Base-by-base conservation (phyloP, 2,329 filamentous ascomycete genomes). In the Cryphonectria parasitica region DNA sequence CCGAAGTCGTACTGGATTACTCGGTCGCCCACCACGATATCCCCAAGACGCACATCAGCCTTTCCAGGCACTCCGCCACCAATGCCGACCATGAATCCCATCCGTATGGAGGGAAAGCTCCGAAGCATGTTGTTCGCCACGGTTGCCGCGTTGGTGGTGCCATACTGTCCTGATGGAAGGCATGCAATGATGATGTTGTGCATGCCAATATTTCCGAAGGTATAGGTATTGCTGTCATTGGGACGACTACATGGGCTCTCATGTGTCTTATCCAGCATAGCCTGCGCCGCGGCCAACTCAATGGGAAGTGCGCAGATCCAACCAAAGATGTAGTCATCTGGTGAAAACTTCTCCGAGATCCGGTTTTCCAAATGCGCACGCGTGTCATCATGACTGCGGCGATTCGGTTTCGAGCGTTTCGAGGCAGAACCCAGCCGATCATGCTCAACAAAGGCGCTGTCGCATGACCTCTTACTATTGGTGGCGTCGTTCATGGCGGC, bases 81-180 rank as follows among this genome's bases (percentile, higher is more conserved):
- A 13, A 79, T 78, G 15, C 79, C 79, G 10, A 81, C 79, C 72
- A 81, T 75, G 11, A 81, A 64, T 0, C 75, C 75, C 17, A 78
- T 64, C 8, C 76, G 71, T 1, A 81, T 25, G 49, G 74, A 73
- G 2, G 74, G 73, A 64, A 79, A 80, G 68, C 69, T 79, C 19
- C 71, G 72, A 11, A 74, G 34, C 74, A 80, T 76, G n/a, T 76
- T 69, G 19, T 61, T 73, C 1, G 75, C 77, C 34, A 76, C 76
- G 11, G 58, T 71, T 0, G 78, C 76, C 0, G 78, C 78, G 22
- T 71, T 74, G 1, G 65, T 67, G 7, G 72, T 74, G 1, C 79
- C 78, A 64, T 77, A 76, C 10, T 75, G 60, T 22, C 72, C 76
- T 19, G 74, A 64, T 0, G 79, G 77, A 22, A 80, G 66, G 2